Evolutionary conservation across 768 basidiomycete species (phyloP), one percentile per base, ranked within the genome.

Genomic region (Amyloporia xantha): DNA sequence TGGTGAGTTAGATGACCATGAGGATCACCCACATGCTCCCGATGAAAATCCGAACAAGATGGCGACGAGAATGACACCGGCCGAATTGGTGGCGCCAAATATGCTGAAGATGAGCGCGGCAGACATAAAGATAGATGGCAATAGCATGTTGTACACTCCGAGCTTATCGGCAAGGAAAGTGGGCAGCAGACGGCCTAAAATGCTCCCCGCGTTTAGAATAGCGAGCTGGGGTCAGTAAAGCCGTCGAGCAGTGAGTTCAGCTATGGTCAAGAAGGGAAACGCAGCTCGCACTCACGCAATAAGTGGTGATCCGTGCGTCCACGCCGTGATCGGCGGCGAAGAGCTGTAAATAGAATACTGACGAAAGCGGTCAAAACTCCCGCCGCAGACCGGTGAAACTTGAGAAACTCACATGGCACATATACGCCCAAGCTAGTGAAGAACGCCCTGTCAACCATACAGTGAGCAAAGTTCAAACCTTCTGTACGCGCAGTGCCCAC

Each of bases 81-180:
- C 66, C 6, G 62, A 50, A 37, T 59, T 66, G 49, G 67, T 65
- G 37, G 71, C 51, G 5, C 60, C 68, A 21, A 69, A 60, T 58
- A 75, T 64, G 2, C 61, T 60, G 43, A 71, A 76, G 37, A 76
- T 67, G 51, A 70, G 66, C n/a, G 62, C 60, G n/a, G 67, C 71
- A 39, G 67, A 62, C 35, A 65, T 43, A 5, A 69, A 48, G 21
- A 68, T 69, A 27, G 60, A 57, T 0, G 68, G 64, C 2, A 71
- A 68, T 47, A 86, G 76, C 53, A 84, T 70, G 63, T 86, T 86
- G 66, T 82, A 85, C 28, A 76, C 72, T 2, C 85, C 85, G 49
- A 86, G 57, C 50, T 66, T 64, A 66, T 88, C 85, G 56, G 84
- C 81, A 17, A 84, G 58, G 57, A 74, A 76, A 0, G 82, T 76